Percentiles rank a stretch among this genome's conserved stretches.
Evolutionary conservation across 345 rosid genomes (phyloP).

Genomic region (Pugionium dolabratum): DNA sequence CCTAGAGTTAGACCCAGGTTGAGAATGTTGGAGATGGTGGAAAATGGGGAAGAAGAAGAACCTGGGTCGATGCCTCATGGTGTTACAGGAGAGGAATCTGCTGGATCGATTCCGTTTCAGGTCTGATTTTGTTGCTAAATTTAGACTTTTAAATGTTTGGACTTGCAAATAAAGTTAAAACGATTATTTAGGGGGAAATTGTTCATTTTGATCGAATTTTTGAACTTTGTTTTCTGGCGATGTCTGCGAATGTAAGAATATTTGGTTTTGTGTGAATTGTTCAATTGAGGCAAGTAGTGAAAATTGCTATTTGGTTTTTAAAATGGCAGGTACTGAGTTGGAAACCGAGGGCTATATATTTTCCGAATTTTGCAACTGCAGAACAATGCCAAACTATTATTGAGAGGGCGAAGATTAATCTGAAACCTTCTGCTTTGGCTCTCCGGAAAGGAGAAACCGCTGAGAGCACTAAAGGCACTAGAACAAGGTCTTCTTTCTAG

Average conservation of each 20-base stretch:
- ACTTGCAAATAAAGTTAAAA: constrained; percentile 4
- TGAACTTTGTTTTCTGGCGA: background rate
- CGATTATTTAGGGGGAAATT: background rate
- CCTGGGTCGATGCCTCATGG: constrained; percentile 55
- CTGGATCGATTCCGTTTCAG: constrained; percentile 76
- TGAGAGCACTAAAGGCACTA: constrained; percentile 67
- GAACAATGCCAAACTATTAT: constrained; percentile 61
- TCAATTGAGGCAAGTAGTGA: background rate
- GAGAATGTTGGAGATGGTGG: constrained; percentile 55
- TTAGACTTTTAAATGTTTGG: background rate
- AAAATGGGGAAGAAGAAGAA: constrained; percentile 33
- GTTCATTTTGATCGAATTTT: background rate
- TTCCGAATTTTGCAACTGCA: constrained; percentile 64
- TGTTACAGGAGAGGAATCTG: constrained; percentile 58
- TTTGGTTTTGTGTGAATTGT: background rate
- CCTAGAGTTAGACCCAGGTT: constrained; percentile 54
- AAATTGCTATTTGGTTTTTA: background rate
- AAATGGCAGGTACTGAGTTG: constrained; percentile 64
- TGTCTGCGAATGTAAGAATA: background rate
- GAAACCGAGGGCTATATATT: constrained; percentile 73
- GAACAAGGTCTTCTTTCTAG: constrained; percentile 55
- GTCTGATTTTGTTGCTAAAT: constrained; percentile 35
- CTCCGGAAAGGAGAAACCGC: constrained; percentile 69
- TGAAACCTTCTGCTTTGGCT: constrained; percentile 68
- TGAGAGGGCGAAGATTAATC: constrained; percentile 50